phyloP scores from a whole-genome alignment of 2,329 filamentous ascomycete species.

The Trichoderma brevicompactum region DNA sequence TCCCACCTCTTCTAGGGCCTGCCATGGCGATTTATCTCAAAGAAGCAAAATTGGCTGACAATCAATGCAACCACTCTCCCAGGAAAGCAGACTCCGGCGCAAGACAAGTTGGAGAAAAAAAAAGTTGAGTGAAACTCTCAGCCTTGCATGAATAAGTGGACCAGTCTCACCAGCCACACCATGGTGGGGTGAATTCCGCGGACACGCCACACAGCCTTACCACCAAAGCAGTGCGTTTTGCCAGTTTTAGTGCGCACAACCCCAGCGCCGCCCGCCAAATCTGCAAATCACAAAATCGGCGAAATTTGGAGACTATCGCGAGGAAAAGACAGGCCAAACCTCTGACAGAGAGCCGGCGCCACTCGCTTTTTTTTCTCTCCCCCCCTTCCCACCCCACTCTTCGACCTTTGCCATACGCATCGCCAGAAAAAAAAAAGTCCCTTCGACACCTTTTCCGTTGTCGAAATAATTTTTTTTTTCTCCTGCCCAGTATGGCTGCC shows the following conservation, averaged over 20 bases:
- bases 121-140: slow-evolving; percentile 41
- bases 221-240: slow-evolving; percentile 31
- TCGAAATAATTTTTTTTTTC: slow-evolving; percentile 29
- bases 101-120: slow-evolving; percentile 36
- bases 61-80: slow-evolving; percentile 28
- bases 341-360: slow-evolving; percentile 34
- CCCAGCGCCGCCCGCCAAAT: slow-evolving; percentile 49
- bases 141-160: slow-evolving; percentile 40
- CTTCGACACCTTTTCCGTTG: slow-evolving; percentile 28
- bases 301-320: slow-evolving; percentile 46
- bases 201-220: slow-evolving; percentile 46
- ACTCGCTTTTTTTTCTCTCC: slow-evolving; percentile 32
- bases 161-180: slow-evolving; percentile 42
- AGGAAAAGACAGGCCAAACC: slow-evolving; percentile 33
- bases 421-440: neutral
- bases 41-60: neutral
- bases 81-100: neutral
- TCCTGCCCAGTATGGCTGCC: slow-evolving; percentile 73
- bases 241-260: slow-evolving; percentile 63
- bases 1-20: slow-evolving; percentile 43
- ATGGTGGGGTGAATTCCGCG: slow-evolving; percentile 37
- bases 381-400: slow-evolving; percentile 29
- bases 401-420: slow-evolving; percentile 21
- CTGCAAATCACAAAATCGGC: slow-evolving; percentile 50
- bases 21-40: slow-evolving; percentile 40